A percentile compares a stretch with the other conserved stretches of the same genome.
Evolutionary conservation across 2,329 filamentous ascomycete species (phyloP).

Genomic region (Pseudocercospora eumusae): DNA sequence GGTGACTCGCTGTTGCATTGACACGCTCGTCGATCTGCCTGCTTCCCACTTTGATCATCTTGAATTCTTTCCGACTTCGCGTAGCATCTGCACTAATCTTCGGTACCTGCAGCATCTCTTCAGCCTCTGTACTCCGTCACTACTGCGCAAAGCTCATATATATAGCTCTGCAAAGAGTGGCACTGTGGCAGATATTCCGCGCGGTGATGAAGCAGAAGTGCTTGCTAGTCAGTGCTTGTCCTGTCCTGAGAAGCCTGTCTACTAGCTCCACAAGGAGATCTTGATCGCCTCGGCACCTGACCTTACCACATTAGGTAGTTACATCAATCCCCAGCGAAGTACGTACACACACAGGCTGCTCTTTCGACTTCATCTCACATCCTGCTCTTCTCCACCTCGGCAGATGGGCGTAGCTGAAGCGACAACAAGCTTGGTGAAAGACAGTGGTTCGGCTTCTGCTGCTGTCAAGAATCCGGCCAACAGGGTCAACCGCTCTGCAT

Average conservation of each 20-base stretch:
- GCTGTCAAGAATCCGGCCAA: slow-evolving; percentile 4
- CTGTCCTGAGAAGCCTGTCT: not conserved
- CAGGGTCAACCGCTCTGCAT: not conserved
- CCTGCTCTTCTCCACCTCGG: not conserved
- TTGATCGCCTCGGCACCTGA: slow-evolving; percentile 9
- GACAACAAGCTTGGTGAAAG: not conserved
- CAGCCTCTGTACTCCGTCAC: not conserved
- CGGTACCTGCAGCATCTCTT: not conserved
- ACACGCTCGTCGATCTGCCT: no score
- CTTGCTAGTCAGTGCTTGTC: slow-evolving; percentile 1
- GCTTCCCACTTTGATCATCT: no score
- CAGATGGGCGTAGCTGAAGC: no score
- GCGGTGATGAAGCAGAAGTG: not conserved
- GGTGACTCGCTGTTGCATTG: not conserved
- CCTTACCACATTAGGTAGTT: not conserved
- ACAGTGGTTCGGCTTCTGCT: not conserved
- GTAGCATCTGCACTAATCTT: not conserved
- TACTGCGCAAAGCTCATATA: slow-evolving; percentile 1
- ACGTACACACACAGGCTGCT: not conserved
- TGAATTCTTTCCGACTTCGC: not conserved
- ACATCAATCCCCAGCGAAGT: not conserved
- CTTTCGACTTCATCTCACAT: not conserved
- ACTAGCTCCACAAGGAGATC: not conserved
- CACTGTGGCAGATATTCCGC: not conserved
- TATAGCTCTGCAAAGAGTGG: not conserved